Conservation (phyloP, 192 early-diverging fungal genomes). For the Backusella tuberculispora region DNA sequence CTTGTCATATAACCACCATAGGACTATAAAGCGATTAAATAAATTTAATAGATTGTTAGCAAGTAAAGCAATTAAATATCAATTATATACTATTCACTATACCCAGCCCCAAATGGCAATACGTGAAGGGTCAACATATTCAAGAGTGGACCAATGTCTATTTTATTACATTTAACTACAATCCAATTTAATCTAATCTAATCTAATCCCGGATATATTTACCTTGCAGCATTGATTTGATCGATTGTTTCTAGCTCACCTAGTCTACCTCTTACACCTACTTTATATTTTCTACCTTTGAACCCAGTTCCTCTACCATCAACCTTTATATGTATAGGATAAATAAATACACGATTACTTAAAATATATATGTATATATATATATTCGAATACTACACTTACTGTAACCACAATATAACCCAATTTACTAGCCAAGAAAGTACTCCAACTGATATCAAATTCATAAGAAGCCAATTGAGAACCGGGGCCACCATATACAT, state of each 20-base stretch:
- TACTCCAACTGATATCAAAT: slow-evolving; percentile 75
- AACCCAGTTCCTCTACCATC: slow-evolving; percentile 92
- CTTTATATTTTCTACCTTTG: slow-evolving; percentile 83
- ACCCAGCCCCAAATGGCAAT: slow-evolving; percentile 97
- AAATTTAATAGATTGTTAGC: neutral
- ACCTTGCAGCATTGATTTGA: slow-evolving; percentile 83
- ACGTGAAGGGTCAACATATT: slow-evolving; percentile 79
- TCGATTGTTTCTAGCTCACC: slow-evolving; percentile 86
- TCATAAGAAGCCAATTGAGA: slow-evolving; percentile 77
- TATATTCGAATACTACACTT: neutral
- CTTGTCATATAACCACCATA: slow-evolving; percentile 90
- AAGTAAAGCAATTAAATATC: too few species aligned
- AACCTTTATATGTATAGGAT: slow-evolving; percentile 32
- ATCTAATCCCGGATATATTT: slow-evolving; percentile 28
- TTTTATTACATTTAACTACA: neutral
- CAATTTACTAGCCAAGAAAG: slow-evolving; percentile 64
- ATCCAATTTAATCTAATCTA: too few species aligned
- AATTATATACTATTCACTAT: slow-evolving; percentile 19
- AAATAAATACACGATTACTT: slow-evolving; percentile 23
- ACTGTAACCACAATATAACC: slow-evolving; percentile 70
- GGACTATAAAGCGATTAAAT: slow-evolving; percentile 49
- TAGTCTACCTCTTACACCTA: slow-evolving; percentile 74
- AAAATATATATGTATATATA: neutral
- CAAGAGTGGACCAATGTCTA: slow-evolving; percentile 57
- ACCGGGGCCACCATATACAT: slow-evolving; percentile 89